phyloP scores from a whole-genome alignment of 352 stramenopile species.

The Pythium aquatile region DNA sequence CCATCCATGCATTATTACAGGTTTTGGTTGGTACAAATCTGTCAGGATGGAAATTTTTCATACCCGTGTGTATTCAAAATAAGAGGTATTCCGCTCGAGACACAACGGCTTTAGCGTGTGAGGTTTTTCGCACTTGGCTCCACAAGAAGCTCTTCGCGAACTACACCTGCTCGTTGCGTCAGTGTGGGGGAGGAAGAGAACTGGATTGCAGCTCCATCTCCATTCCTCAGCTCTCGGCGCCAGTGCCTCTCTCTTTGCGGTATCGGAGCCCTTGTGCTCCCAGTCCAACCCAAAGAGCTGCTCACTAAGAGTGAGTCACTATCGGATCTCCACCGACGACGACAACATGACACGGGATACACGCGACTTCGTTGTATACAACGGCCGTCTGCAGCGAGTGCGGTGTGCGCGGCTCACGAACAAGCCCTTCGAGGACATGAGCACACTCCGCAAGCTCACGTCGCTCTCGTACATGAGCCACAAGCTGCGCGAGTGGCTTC shows the following conservation, averaged over 20 bases:
- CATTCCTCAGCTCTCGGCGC: background rate
- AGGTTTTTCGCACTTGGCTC: slow-evolving; percentile 7
- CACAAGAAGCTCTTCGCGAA: background rate
- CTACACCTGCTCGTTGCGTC: background rate
- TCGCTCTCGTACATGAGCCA: slow-evolving; percentile 55
- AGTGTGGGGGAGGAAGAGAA: background rate
- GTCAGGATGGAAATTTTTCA: background rate
- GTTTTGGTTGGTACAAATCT: background rate
- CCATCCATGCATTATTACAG: slow-evolving; percentile 14
- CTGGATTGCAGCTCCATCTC: slow-evolving; percentile 4
- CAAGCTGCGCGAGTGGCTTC: slow-evolving; percentile 57
- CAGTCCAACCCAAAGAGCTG: background rate
- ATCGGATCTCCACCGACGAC: background rate
- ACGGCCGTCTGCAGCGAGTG: slow-evolving; percentile 29
- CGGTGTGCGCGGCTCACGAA: slow-evolving; percentile 8
- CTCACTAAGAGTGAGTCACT: background rate
- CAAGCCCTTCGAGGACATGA: slow-evolving; percentile 34
- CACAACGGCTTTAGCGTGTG: slow-evolving; percentile 1
- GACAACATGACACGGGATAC: slow-evolving; percentile 14
- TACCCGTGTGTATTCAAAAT: slow-evolving; percentile 2
- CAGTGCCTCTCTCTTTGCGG: no score
- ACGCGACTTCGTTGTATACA: slow-evolving; percentile 31
- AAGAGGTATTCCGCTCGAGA: slow-evolving; percentile 12
- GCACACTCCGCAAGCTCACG: slow-evolving; percentile 53
- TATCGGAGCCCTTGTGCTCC: background rate